Evolutionary conservation across 495 filamentous ascomycete species (phyloP), one percentile per base, ranked within the genome.

Genomic region (Lasiosphaeria ovina): DNA sequence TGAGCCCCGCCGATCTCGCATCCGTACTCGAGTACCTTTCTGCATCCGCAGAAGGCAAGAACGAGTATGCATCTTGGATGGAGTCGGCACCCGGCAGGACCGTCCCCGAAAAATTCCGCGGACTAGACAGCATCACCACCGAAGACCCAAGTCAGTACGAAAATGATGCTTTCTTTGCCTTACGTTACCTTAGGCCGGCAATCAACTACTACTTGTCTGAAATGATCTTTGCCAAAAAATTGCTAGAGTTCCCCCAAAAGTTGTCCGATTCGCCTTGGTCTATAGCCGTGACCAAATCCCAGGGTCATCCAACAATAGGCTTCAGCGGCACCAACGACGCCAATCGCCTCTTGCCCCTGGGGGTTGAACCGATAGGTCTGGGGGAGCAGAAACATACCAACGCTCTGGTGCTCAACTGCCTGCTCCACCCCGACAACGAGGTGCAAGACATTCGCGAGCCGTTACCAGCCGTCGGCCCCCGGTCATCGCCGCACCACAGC

Each of bases 241-340:
- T 83, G 65, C 86, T 79, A 38, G 70, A 81, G 49, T 91, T 88
- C 60, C 79, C 82, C 0, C 52, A 80, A 1, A 90, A 87, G 64
- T 69, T 90, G 0, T 84, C 83, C 0, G 76, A 83, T 0, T 89
- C 87, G 0, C 86, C 82, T 2, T 90, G 87, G 84, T 86, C 89
- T 64, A 76, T 88, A 52, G 79, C 64, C 1, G 69, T 74, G 59
- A 58, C 61, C 11, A 82, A 47, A 10, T 5, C 3, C 44, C 4
- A 80, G 62, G 50, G 33, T 1, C 70, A 81, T 35, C 76, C 78
- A 4, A 87, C 81, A 0, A 85, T 81, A 1, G 86, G 86, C 0
- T 89, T 90, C 54, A 89, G 85, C 67, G 87, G 88, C 4, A 91
- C 87, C 0, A 89, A 88, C 54, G 86, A 91, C 63, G 81, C 77